Base-by-base conservation (phyloP, 495 filamentous ascomycete genomes). In the Trichoderma gamsii region DNA sequence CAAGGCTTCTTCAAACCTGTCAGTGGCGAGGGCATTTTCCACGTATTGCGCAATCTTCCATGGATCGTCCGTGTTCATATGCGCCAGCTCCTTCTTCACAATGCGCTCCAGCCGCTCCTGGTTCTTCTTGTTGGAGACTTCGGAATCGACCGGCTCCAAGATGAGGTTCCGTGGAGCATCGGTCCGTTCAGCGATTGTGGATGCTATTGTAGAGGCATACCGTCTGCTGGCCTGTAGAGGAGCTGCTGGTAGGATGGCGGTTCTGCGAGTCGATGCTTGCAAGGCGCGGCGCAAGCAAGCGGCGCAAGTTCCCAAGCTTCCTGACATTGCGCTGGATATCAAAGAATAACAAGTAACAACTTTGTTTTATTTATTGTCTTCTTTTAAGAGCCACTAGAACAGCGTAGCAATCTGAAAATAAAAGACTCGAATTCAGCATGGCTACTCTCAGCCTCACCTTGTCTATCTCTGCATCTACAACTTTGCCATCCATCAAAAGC, bases 41-140 rank as follows among this genome's bases (percentile, higher is more conserved):
- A 93, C 85, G 59, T 89, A 85, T 12, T 87, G 76, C 18, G 83
- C 87, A 63, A 97, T 82, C 70, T 84, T 81, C 29, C 84, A 73
- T 7, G 89, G 90, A 74, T 97, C 91, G 41, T 78, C 75, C 65
- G 91, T 71, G 41, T 78, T 75, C 66, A 91, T 71, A 76, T 86
- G 89, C 70, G 81, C 75, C 64, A 96, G 70, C 68, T 92, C 88
- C 72, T 80, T 80, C n/a, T 70, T 73, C 25, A 77, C 79, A 29
- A 73, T 73, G 66, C 71, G 73, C 35, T 78, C 72, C 18, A 74
- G 66, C 68, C 70, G 69, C 66, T 71, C 61, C 29, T 63, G 29
- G 21, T 35, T 11, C 21, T 49, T 63, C 49, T 32, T 21, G 25
- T 66, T 64, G 49, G 67, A 16, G 18, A 23, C 49, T 3, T 35